These are phyloP conservation scores for Onygenales sp. DNA, from an alignment of 2,329 filamentous ascomycete species.

Conservation along the genomic window DNA sequence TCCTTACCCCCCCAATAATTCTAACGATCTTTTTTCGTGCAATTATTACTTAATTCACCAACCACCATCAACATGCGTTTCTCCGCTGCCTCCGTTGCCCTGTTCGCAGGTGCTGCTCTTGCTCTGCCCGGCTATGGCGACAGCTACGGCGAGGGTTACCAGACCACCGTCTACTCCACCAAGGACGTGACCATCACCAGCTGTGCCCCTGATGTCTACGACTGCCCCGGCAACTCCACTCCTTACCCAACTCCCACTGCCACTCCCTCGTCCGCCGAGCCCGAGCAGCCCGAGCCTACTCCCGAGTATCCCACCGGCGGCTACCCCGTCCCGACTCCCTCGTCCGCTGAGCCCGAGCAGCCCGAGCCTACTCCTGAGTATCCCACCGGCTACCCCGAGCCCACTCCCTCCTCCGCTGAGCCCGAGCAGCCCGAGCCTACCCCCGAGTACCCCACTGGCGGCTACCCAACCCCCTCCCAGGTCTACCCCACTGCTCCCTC, in stretches of 20 bases:
- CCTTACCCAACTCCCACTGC: slow-evolving; percentile 8
- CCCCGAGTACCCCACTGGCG: background rate
- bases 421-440: background rate
- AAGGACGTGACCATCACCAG: slow-evolving; percentile 54
- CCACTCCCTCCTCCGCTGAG: background rate
- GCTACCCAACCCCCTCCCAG: background rate
- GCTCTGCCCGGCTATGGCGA: slow-evolving; percentile 22
- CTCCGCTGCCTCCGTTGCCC: slow-evolving; percentile 30
- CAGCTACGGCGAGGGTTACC: background rate
- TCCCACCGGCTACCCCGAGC: background rate
- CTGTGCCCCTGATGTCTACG: slow-evolving; percentile 49
- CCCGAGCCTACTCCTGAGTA: slow-evolving; percentile 23
- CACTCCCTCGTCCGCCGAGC: slow-evolving; percentile 10
- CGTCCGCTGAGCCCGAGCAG: slow-evolving; percentile 53
- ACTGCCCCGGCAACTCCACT: slow-evolving; percentile 40
- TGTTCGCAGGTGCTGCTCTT: slow-evolving; percentile 33
- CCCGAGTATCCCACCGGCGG: slow-evolving; percentile 17
- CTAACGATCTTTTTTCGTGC: slow-evolving; percentile 20
- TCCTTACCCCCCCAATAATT: slow-evolving; percentile 18
- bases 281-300: slow-evolving; percentile 9
- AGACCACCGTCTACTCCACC: slow-evolving; percentile 46
- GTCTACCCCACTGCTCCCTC: background rate
- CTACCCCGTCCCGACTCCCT: slow-evolving; percentile 8
- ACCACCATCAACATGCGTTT: slow-evolving; percentile 33
- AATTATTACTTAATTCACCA: slow-evolving; percentile 4